Percentiles rank a stretch among this genome's conserved stretches.
Evolutionary conservation across 176 grass and related monocot genomes (phyloP).

Genomic region (Aechmea fasciata): DNA sequence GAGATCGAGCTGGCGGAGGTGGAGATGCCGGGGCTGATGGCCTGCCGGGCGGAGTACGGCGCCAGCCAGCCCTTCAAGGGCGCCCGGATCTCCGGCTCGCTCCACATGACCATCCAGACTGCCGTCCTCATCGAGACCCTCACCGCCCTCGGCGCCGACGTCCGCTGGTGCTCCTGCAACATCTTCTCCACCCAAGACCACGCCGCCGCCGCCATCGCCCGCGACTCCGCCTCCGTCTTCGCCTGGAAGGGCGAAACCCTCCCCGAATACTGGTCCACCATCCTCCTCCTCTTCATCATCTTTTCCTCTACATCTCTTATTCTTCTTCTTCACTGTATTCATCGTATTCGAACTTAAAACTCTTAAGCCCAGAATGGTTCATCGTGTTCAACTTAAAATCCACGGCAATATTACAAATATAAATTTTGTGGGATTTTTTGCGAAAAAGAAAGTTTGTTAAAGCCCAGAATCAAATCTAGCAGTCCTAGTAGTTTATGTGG

Average conservation of each 20-base stretch:
- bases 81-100: slow-evolving; percentile 70
- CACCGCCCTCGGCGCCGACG: slow-evolving; percentile 71
- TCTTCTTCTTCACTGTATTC: too few species aligned
- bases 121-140: slow-evolving; percentile 97
- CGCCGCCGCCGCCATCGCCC: slow-evolving; percentile 81
- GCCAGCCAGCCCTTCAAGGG: slow-evolving; percentile 67
- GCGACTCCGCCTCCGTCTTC: slow-evolving; percentile 79
- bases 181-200: slow-evolving; percentile 97
- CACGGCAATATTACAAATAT: too few species aligned
- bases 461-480: too few species aligned
- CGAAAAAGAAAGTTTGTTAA: too few species aligned
- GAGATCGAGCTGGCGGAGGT: slow-evolving; percentile 94
- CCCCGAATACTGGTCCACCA: neutral
- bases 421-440: too few species aligned
- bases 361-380: too few species aligned
- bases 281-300: too few species aligned
- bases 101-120: slow-evolving; percentile 99
- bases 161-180: slow-evolving; percentile 85
- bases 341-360: too few species aligned
- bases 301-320: too few species aligned
- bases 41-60: slow-evolving; percentile 76
- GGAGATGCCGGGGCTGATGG: slow-evolving; percentile 94
- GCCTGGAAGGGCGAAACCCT: slow-evolving; percentile 97
- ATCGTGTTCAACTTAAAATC: too few species aligned
- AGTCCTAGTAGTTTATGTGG: too few species aligned